Conservation (phyloP, 2,329 filamentous ascomycete species). For the Aotearoamyces nothofagi region DNA sequence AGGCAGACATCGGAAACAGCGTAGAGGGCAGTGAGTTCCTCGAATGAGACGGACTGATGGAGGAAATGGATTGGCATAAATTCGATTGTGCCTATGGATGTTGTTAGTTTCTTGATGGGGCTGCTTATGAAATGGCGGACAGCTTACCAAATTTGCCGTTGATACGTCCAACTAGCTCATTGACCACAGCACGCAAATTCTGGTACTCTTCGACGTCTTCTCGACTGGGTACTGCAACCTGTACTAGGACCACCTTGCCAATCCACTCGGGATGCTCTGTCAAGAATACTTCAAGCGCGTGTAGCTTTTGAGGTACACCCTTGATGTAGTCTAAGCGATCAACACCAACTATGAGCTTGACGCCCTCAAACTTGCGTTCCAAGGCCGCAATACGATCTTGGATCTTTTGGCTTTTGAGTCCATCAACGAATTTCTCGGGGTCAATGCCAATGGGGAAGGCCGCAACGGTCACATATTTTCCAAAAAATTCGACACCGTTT, state of each 20-base stretch:
- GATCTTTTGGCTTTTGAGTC: slow-evolving; percentile 70
- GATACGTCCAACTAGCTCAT: slow-evolving; percentile 91
- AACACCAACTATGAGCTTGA: slow-evolving; percentile 93
- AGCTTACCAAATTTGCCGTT: slow-evolving; percentile 74
- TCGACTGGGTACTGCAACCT: slow-evolving; percentile 86
- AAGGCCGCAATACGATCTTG: slow-evolving; percentile 75
- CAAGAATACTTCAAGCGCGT: slow-evolving; percentile 90
- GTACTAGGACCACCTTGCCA: slow-evolving; percentile 88
- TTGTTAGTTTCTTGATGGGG: slow-evolving; percentile 7
- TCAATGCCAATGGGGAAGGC: slow-evolving; percentile 98
- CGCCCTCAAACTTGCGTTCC: slow-evolving; percentile 82
- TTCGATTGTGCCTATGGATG: slow-evolving; percentile 66
- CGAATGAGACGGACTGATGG: slow-evolving; percentile 88
- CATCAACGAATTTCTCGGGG: slow-evolving; percentile 88
- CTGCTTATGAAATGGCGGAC: neutral
- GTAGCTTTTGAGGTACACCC: slow-evolving; percentile 92
- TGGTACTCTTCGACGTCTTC: slow-evolving; percentile 98
- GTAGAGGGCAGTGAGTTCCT: slow-evolving; percentile 88
- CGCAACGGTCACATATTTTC: slow-evolving; percentile 78
- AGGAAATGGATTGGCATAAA: slow-evolving; percentile 99
- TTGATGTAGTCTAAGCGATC: slow-evolving; percentile 98
- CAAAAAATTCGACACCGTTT: slow-evolving; percentile 83
- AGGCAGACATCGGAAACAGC: slow-evolving; percentile 85
- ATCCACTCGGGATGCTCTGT: slow-evolving; percentile 98
- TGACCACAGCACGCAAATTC: slow-evolving; percentile 86